Base-by-base conservation (phyloP, 1,284 basidiomycete species). In the Austroboletus novae-zelandiae region DNA sequence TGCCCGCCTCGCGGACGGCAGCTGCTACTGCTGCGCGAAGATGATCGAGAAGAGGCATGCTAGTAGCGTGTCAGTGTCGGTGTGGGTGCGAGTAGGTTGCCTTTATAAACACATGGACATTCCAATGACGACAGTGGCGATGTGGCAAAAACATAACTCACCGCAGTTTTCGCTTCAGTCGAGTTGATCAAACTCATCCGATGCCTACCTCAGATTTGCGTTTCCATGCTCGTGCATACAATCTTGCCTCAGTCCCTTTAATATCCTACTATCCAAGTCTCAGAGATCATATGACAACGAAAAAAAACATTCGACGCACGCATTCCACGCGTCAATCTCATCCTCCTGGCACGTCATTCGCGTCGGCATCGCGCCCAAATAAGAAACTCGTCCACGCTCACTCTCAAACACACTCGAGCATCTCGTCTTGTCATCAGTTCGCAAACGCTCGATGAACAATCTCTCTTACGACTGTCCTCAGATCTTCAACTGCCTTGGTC, bases 401-500 rank as follows among this genome's bases (percentile, higher is more conserved):
- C 85, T 69, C 76, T 78, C 51, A 91, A 67, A 17, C 81, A 17
- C 81, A 93, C 41, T 86, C 79, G 29, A 91, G 49, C 69, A 93
- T 76, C 63, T 93, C 87, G 11, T 74, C 72, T 41, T 75, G 75
- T 49, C 90, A 76, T 57, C 82, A 75, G 39, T 69, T 72, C 34
- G 86, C 79, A 67, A 93, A 93, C 23, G 88, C 88, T 27, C 75
- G 74, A 50, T 77, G 66, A 13, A 89, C 76, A 46, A 91, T 79
- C 61, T 92, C 86, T 52, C 74, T 74, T 40, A 94, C 80, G 3
- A 91, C 86, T 15, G 67, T 74, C 11, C 75, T 81, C 30, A 94
- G 67, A 68, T 94, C 91, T 60, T 87, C 80, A 10, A 92, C 86
- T 0, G 89, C 89, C 68, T 94, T 92, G 23, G 77, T 81, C 44